A percentile compares a stretch with the other conserved stretches of the same genome.
Evolutionary conservation across 768 basidiomycete species (phyloP).

Genomic region (Lactifluus subvellereus): DNA sequence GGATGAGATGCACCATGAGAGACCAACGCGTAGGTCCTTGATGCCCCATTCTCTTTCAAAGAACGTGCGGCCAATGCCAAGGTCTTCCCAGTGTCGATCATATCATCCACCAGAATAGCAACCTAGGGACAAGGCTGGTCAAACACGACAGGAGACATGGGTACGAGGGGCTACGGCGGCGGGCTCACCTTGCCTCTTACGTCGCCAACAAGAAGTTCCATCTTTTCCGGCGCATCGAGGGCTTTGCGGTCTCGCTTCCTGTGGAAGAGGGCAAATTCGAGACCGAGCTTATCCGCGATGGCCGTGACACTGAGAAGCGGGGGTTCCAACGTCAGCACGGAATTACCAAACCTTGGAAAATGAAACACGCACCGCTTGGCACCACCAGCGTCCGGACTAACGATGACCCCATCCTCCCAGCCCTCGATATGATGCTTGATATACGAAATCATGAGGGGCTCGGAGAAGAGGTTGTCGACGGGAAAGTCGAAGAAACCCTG

Average conservation of each 20-base stretch:
- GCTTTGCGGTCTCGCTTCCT: slow-evolving; percentile 73
- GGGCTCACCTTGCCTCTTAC: slow-evolving; percentile 77
- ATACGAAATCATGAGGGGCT: slow-evolving; percentile 91
- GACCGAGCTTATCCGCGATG: slow-evolving; percentile 90
- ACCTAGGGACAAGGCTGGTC: slow-evolving; percentile 41
- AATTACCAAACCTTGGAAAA: background rate
- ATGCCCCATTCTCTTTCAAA: slow-evolving; percentile 87
- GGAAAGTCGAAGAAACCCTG: slow-evolving; percentile 99
- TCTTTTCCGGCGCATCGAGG: slow-evolving; percentile 62
- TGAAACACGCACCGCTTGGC: slow-evolving; percentile 78
- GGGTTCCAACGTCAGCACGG: background rate
- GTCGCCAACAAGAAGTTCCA: slow-evolving; percentile 94
- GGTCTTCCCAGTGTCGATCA: slow-evolving; percentile 96
- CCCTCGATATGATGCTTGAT: slow-evolving; percentile 80
- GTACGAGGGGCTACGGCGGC: background rate
- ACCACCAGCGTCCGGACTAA: slow-evolving; percentile 96
- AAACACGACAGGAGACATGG: slow-evolving; percentile 10
- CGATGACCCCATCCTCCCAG: slow-evolving; percentile 87
- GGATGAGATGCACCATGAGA: slow-evolving; percentile 68
- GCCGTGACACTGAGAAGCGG: slow-evolving; percentile 67
- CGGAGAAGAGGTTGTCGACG: slow-evolving; percentile 95
- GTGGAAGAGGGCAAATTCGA: slow-evolving; percentile 95
- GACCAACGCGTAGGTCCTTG: slow-evolving; percentile 77
- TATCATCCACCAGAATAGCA: slow-evolving; percentile 95
- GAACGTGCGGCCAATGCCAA: slow-evolving; percentile 77